phyloP scores from a whole-genome alignment of 169 alveolate genomes.

The Babesia ovis region DNA sequence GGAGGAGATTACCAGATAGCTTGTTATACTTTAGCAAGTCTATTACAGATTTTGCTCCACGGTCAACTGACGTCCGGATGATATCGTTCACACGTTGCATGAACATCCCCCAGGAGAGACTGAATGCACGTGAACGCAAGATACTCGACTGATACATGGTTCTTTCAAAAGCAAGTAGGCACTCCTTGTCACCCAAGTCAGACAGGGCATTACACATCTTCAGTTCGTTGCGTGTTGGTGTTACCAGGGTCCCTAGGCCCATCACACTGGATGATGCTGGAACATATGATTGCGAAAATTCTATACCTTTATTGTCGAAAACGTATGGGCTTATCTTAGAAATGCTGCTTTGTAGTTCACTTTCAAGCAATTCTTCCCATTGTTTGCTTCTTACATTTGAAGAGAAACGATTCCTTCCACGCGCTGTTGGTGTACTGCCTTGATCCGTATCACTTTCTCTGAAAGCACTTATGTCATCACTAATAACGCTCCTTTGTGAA shows the following conservation, averaged over 20 bases:
- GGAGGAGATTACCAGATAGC: constrained; percentile 27
- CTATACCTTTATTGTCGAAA: background rate
- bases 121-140: constrained; percentile 55
- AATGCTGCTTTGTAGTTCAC: too few relatives aligned
- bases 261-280: background rate
- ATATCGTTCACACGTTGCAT: constrained; percentile 36
- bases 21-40: constrained; percentile 15
- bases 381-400: too few relatives aligned
- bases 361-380: too few relatives aligned
- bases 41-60: constrained; percentile 13
- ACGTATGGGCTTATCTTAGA: background rate
- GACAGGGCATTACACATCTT: constrained; percentile 35
- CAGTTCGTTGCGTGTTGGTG: constrained; percentile 62
- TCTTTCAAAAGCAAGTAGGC: constrained; percentile 26
- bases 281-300: constrained; percentile 16
- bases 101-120: constrained; percentile 40
- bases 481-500: too few relatives aligned
- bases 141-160: constrained; percentile 48
- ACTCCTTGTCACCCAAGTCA: constrained; percentile 9
- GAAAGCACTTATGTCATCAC: too few relatives aligned
- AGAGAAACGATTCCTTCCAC: too few relatives aligned
- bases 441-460: too few relatives aligned
- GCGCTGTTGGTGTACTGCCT: too few relatives aligned
- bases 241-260: constrained; percentile 48
- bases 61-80: constrained; percentile 17